Conservation (phyloP, 306 rosid genomes). For the Malus sylvestris region DNA sequence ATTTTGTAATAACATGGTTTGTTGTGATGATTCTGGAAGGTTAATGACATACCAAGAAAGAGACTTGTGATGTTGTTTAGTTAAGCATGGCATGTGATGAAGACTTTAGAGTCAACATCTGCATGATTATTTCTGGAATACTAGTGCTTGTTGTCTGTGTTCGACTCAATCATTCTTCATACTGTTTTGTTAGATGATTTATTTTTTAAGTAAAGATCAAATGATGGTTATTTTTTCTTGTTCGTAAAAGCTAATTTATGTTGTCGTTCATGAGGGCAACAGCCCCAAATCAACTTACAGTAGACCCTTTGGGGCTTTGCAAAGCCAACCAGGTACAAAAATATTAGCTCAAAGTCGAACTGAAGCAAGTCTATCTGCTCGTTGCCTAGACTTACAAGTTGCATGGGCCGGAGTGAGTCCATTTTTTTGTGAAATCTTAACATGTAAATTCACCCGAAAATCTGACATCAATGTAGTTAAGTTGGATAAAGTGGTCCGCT, state of each 20-base stretch:
- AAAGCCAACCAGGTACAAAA: neutral
- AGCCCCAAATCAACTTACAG: neutral
- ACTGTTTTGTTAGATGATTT: neutral
- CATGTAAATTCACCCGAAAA: too few species aligned
- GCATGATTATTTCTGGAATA: neutral
- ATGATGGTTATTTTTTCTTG: neutral
- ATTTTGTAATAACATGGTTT: neutral
- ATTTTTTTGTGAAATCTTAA: too few species aligned
- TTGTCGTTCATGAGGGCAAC: neutral
- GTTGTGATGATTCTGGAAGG: neutral
- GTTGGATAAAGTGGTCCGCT: too few species aligned
- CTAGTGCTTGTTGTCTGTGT: neutral
- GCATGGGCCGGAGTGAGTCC: too few species aligned
- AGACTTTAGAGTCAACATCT: neutral
- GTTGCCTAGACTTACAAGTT: too few species aligned
- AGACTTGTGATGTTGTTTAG: neutral
- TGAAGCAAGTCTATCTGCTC: too few species aligned
- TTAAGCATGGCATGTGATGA: neutral
- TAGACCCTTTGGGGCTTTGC: neutral
- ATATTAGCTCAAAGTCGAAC: neutral
- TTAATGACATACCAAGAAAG: neutral
- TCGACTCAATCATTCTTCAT: neutral
- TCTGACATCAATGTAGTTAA: too few species aligned
- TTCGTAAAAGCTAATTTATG: neutral
- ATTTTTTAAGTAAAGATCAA: neutral